phyloP scores from a whole-genome alignment of 306 rosid species.

The Cicer pinnatifidum region DNA sequence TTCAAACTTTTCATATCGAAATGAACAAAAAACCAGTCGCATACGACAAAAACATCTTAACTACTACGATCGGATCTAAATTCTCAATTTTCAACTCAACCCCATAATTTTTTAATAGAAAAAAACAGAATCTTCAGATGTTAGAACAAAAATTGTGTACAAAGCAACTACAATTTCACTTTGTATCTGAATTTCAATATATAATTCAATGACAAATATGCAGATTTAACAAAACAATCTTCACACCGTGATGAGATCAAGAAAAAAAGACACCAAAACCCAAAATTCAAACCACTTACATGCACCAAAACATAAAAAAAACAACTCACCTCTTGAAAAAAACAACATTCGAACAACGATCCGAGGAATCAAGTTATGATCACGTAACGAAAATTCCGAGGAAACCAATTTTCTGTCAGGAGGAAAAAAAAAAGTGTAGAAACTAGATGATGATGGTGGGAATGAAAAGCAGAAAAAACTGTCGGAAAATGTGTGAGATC shows the following conservation, averaged over 20 bases:
- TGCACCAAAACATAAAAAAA: conserved; percentile 13
- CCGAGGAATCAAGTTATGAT: conserved; percentile 40
- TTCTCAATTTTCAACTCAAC: conserved; percentile 39
- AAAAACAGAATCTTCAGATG: conserved; percentile 32
- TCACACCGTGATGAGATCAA: conserved; percentile 43
- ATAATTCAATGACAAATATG: conserved; percentile 42
- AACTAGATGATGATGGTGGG: neutral
- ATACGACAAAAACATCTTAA: conserved; percentile 19
- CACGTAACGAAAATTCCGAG: conserved; percentile 48
- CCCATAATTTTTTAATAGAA: conserved; percentile 1
- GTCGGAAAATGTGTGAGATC: conserved; percentile 29
- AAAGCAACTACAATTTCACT: conserved; percentile 24
- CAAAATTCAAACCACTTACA: conserved; percentile 46
- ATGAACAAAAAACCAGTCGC: conserved; percentile 31
- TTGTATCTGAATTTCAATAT: conserved; percentile 27
- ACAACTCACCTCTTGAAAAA: conserved; percentile 55
- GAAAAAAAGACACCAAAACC: neutral
- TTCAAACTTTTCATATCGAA: conserved; percentile 9
- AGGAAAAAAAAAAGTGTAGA: neutral
- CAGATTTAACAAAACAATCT: conserved; percentile 39
- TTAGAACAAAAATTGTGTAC: conserved; percentile 33
- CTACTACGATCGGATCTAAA: conserved; percentile 51
- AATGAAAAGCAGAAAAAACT: conserved; percentile 8
- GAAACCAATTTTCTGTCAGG: conserved; percentile 21
- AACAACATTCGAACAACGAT: conserved; percentile 47